A percentile compares a stretch with the other conserved stretches of the same genome.
Evolutionary conservation across 345 rosid genomes (phyloP).

Genomic region (Corymbia maculata): DNA sequence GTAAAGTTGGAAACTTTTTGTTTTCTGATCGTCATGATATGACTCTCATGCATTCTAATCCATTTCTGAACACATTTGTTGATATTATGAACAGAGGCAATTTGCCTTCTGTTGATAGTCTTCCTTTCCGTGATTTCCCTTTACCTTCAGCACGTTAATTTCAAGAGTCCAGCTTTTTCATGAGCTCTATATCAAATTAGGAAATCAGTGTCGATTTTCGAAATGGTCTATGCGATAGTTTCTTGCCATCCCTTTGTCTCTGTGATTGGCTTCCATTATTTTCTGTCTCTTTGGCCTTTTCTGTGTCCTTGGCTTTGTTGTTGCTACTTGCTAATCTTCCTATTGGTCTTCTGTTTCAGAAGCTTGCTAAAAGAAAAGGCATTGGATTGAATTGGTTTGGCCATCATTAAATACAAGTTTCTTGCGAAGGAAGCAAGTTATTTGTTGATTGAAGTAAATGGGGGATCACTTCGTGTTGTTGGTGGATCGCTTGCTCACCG

Average conservation of each 20-base stretch:
- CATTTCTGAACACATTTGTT: neutral
- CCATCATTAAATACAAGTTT: neutral
- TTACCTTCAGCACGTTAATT: neutral
- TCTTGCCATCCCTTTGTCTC: neutral
- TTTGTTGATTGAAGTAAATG: conserved; percentile 23
- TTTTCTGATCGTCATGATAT: neutral
- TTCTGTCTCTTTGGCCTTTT: neutral
- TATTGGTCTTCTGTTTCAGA: neutral
- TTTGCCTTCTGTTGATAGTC: neutral
- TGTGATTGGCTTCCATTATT: neutral
- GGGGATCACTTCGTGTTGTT: conserved; percentile 92
- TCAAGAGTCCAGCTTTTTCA: neutral
- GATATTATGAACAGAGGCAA: neutral
- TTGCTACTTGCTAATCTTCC: neutral
- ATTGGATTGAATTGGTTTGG: neutral
- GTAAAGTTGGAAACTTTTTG: neutral
- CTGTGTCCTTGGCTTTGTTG: neutral
- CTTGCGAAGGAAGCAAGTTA: neutral
- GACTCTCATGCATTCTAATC: neutral
- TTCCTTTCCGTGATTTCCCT: neutral
- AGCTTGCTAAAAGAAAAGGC: neutral
- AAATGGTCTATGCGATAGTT: neutral
- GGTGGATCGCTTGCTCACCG: conserved; percentile 83
- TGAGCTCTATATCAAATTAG: neutral
- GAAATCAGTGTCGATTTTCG: neutral